phyloP scores from a whole-genome alignment of 768 basidiomycete species.

The Leccinum truebloodii region DNA sequence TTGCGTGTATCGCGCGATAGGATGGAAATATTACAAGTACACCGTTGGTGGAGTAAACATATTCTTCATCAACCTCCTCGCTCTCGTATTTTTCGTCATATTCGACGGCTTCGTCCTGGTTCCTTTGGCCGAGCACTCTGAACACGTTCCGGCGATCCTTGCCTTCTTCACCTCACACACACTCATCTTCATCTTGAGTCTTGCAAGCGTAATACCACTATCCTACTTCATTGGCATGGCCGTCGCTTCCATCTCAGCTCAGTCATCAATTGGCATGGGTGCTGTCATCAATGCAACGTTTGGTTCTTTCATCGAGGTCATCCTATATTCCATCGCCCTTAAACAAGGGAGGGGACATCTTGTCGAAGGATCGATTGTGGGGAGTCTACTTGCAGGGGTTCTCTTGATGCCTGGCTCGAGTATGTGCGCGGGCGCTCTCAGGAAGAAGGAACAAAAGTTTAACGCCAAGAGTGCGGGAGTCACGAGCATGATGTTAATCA shows the following conservation, averaged over 20 bases:
- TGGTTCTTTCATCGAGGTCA: slow-evolving; percentile 96
- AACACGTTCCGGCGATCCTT: slow-evolving; percentile 67
- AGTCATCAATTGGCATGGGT: slow-evolving; percentile 98
- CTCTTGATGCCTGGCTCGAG: slow-evolving; percentile 95
- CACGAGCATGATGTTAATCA: slow-evolving; percentile 99
- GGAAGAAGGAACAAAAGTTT: slow-evolving; percentile 94
- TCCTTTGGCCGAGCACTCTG: slow-evolving; percentile 62
- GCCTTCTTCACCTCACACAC: slow-evolving; percentile 68
- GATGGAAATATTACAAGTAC: slow-evolving; percentile 96
- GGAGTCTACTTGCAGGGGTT: slow-evolving; percentile 92
- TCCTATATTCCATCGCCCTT: slow-evolving; percentile 88
- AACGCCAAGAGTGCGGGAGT: slow-evolving; percentile 99
- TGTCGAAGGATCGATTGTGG: slow-evolving; percentile 96
- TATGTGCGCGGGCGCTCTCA: slow-evolving; percentile 90
- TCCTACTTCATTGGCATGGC: slow-evolving; percentile 99
- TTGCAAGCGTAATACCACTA: slow-evolving; percentile 92
- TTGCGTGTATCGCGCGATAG: slow-evolving; percentile 91
- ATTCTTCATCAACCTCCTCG: slow-evolving; percentile 92
- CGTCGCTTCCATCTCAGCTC: slow-evolving; percentile 97
- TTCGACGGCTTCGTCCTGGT: slow-evolving; percentile 87
- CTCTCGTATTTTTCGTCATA: slow-evolving; percentile 94
- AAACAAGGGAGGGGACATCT: slow-evolving; percentile 90
- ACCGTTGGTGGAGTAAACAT: slow-evolving; percentile 99
- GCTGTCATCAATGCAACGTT: slow-evolving; percentile 99
- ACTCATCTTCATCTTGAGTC: slow-evolving; percentile 79